These are phyloP conservation scores for Penicillium verhagenii DNA, from an alignment of 495 filamentous ascomycete genomes.

Conservation along the genomic window DNA sequence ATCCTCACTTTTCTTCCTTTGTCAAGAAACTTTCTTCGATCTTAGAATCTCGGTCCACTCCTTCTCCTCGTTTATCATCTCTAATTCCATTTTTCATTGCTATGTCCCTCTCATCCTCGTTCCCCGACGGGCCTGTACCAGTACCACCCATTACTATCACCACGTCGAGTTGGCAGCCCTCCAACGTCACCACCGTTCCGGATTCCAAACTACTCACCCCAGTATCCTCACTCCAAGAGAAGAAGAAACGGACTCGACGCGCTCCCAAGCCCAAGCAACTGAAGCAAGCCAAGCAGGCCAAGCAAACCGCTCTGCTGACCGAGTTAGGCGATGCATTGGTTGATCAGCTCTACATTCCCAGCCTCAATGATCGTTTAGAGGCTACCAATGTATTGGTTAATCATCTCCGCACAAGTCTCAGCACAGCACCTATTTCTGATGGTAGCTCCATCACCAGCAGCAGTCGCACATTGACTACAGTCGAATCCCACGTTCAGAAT, in stretches of 20 bases:
- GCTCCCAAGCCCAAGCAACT: slow-evolving; percentile 10
- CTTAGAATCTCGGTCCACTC: neutral
- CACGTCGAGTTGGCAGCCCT: too few relatives aligned
- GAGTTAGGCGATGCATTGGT: slow-evolving; percentile 24
- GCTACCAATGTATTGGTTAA: slow-evolving; percentile 14
- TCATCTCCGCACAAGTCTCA: slow-evolving; percentile 17
- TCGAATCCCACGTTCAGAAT: slow-evolving; percentile 4
- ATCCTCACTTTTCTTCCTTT: neutral
- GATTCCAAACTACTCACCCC: neutral
- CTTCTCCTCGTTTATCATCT: neutral
- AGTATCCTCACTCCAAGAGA: neutral
- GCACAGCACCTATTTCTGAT: slow-evolving; percentile 3
- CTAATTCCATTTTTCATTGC: neutral
- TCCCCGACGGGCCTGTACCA: slow-evolving; percentile 2
- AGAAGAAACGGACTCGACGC: slow-evolving; percentile 17
- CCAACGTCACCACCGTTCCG: too few relatives aligned
- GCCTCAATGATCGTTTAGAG: neutral
- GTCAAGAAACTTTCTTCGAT: too few relatives aligned
- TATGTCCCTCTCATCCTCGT: neutral
- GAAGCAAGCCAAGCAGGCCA: slow-evolving; percentile 4
- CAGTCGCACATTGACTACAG: slow-evolving; percentile 11
- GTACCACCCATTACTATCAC: slow-evolving; percentile 14
- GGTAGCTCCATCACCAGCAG: slow-evolving; percentile 19
- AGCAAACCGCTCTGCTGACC: slow-evolving; percentile 21
- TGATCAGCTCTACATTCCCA: slow-evolving; percentile 17